Percentiles rank a stretch among this genome's conserved stretches.
These are phyloP conservation scores for Cladosporium halotolerans DNA, from an alignment of 2,329 filamentous ascomycete species.

Conservation along the genomic window DNA sequence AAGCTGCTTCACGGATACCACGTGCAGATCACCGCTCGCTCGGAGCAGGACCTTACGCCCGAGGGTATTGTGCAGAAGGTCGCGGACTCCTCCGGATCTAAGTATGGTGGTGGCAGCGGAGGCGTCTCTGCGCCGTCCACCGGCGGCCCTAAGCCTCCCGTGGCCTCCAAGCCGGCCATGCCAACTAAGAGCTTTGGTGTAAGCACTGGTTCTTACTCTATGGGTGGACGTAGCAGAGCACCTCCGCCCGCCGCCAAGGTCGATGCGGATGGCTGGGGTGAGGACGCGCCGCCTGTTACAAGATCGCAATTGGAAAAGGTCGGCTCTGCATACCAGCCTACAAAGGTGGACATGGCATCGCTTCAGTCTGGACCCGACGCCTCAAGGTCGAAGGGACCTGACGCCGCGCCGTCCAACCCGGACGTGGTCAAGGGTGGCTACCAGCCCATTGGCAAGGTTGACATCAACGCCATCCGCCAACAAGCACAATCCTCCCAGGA, in stretches of 20 bases:
- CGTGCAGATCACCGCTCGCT: constrained; percentile 92
- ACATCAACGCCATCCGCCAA: constrained; percentile 82
- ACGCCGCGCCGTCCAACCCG: constrained; percentile 40
- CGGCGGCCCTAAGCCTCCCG: constrained; percentile 58
- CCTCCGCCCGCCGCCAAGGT: constrained; percentile 49
- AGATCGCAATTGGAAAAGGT: constrained; percentile 88
- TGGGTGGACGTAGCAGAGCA: constrained; percentile 54
- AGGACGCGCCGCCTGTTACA: constrained; percentile 85
- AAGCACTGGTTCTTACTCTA: constrained; percentile 50
- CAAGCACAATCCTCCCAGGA: constrained; percentile 64
- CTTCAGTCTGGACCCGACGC: constrained; percentile 67
- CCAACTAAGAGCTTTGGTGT: constrained; percentile 58
- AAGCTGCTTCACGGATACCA: constrained; percentile 95
- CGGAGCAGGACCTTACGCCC: constrained; percentile 79
- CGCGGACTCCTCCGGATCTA: constrained; percentile 86
- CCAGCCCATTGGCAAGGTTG: constrained; percentile 93
- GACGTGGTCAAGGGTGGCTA: constrained; percentile 81
- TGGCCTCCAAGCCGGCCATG: constrained; percentile 87
- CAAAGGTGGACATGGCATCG: constrained; percentile 87
- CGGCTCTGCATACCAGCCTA: constrained; percentile 85
- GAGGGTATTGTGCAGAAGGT: constrained; percentile 90
- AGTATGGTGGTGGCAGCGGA: constrained; percentile 71
- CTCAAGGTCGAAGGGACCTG: constrained; percentile 51
- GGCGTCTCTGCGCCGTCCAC: constrained; percentile 35
- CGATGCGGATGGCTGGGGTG: constrained; percentile 88